A percentile compares a stretch with the other conserved stretches of the same genome.
Evolutionary conservation across 352 stramenopile genomes (phyloP).

Genomic region (Phytophthora nicotianae): DNA sequence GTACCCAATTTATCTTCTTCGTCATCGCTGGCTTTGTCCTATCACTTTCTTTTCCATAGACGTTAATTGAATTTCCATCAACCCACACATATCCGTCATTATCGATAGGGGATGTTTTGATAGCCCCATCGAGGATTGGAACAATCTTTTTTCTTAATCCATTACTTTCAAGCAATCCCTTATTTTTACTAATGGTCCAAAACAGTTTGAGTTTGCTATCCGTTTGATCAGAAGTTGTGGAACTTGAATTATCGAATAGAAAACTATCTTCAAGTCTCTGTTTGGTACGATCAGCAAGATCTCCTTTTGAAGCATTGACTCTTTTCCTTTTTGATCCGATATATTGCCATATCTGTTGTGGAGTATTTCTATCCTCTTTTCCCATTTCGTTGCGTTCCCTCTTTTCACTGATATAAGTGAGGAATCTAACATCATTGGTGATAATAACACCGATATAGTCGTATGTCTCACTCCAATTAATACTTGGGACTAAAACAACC

Average conservation of each 20-base stretch:
- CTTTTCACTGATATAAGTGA: background rate
- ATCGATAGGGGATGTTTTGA: too few species aligned
- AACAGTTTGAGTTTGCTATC: conserved; percentile 12
- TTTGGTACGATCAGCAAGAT: background rate
- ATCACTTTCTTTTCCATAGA: too few species aligned
- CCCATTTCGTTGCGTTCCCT: background rate
- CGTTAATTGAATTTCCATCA: too few species aligned
- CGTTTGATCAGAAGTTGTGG: conserved; percentile 7
- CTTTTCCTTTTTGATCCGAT: conserved; percentile 8
- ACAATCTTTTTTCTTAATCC: background rate
- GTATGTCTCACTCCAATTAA: background rate
- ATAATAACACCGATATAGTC: background rate
- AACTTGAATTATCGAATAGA: conserved; percentile 19
- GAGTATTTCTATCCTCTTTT: background rate
- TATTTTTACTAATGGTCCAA: conserved; percentile 14
- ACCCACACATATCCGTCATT: too few species aligned
- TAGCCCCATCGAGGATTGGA: too few species aligned
- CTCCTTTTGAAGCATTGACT: background rate
- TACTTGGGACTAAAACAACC: background rate
- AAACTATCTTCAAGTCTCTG: conserved; percentile 13
- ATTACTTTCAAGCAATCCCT: conserved; percentile 16
- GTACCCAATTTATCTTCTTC: too few species aligned
- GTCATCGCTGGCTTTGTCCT: too few species aligned
- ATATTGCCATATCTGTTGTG: background rate
- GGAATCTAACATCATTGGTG: background rate